Conservation (phyloP, 2,329 filamentous ascomycete genomes). For the Didymella lethalis region DNA sequence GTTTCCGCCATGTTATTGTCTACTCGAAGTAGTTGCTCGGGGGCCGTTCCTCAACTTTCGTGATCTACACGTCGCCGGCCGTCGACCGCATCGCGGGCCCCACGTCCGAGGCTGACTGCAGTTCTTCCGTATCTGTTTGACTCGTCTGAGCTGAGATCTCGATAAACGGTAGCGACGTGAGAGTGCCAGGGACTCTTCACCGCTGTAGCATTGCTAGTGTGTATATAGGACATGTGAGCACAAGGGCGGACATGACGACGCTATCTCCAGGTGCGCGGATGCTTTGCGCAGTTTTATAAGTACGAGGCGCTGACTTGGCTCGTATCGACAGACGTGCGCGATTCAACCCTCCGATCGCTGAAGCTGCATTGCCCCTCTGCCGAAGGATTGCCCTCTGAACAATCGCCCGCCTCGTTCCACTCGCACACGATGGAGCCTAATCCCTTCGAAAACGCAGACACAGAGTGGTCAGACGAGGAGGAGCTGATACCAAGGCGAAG, state of each 20-base stretch:
- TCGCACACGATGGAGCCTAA: slow-evolving; percentile 35
- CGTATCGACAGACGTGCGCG: slow-evolving; percentile 44
- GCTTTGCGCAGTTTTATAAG: slow-evolving; percentile 15
- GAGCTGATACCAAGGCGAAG: slow-evolving; percentile 45
- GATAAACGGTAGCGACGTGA: slow-evolving; percentile 11
- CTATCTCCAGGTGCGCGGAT: slow-evolving; percentile 36
- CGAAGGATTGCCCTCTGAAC: slow-evolving; percentile 39
- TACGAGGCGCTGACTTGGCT: slow-evolving; percentile 33
- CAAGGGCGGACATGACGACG: slow-evolving; percentile 34
- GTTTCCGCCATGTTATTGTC: slow-evolving; percentile 14
- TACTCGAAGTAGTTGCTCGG: slow-evolving; percentile 6
- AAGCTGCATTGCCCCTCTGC: slow-evolving; percentile 50
- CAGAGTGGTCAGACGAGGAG: slow-evolving; percentile 51
- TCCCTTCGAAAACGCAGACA: slow-evolving; percentile 44
- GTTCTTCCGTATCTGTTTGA: slow-evolving; percentile 8
- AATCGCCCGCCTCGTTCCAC: slow-evolving; percentile 27
- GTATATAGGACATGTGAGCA: slow-evolving; percentile 24
- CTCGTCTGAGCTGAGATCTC: slow-evolving; percentile 18
- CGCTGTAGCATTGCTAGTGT: slow-evolving; percentile 11
- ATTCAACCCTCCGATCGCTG: slow-evolving; percentile 48
- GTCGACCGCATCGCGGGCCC: slow-evolving; percentile 20
- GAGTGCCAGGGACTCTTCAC: slow-evolving; percentile 15
- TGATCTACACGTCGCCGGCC: slow-evolving; percentile 12
- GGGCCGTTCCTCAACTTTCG: slow-evolving; percentile 2
- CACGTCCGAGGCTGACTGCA: slow-evolving; percentile 17